Evolutionary conservation across 148 eudicot genomes (phyloP).

Genomic region (Rhododendron molle): DNA sequence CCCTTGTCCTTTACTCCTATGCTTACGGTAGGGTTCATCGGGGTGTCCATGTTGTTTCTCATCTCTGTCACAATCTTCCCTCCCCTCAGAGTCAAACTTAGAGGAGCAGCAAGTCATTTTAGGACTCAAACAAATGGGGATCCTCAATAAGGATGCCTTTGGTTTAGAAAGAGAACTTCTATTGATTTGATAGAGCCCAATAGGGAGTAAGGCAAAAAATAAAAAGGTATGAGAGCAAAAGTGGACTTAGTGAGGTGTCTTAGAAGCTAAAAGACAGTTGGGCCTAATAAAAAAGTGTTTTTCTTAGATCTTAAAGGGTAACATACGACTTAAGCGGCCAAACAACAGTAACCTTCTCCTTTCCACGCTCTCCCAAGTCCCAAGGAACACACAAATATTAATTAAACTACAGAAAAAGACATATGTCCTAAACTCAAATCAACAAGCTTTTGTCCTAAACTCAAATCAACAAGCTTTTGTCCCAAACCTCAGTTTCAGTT

Average conservation of each 20-base stretch:
- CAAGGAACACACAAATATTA: not conserved
- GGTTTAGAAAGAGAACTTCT: not conserved
- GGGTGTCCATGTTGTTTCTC: not conserved
- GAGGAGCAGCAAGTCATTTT: not conserved
- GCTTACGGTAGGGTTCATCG: not conserved
- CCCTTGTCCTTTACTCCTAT: not conserved
- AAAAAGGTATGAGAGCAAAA: not conserved
- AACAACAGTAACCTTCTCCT: not conserved
- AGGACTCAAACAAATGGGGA: not conserved
- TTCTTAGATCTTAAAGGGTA: not conserved
- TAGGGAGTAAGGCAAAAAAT: not conserved
- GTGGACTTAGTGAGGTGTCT: not conserved
- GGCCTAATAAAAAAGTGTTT: not conserved
- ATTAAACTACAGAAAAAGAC: not conserved
- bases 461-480: slow-evolving; percentile 1
- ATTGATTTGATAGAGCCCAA: not conserved
- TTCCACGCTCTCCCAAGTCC: not conserved
- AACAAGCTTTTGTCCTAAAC: not conserved
- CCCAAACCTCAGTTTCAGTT: not conserved
- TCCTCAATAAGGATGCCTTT: not conserved
- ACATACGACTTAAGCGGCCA: not conserved
- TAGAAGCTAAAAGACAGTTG: not conserved
- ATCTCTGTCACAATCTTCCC: not conserved
- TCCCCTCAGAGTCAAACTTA: not conserved
- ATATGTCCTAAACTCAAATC: not conserved